Conservation (phyloP, 305 asterid genomes). For the Fraxinus baroniana region DNA sequence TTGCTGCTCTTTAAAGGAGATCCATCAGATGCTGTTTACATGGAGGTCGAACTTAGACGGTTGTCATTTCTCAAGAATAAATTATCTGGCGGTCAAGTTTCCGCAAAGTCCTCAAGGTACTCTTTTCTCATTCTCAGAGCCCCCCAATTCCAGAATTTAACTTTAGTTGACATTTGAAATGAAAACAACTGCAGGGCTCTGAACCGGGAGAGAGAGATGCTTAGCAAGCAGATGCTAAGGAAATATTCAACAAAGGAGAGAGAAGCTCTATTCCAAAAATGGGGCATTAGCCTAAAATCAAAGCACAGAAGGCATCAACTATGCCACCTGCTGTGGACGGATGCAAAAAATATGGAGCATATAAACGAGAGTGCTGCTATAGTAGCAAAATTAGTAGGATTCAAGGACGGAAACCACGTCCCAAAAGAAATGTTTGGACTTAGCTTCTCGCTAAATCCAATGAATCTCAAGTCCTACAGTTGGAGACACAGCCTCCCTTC, state of each 20-base stretch:
- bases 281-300: constrained; percentile 71
- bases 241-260: constrained; percentile 63
- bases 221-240: constrained; percentile 62
- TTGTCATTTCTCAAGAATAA: constrained; percentile 63
- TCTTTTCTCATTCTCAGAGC: background rate
- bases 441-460: constrained; percentile 54
- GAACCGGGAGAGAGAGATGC: constrained; percentile 66
- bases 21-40: constrained; percentile 78
- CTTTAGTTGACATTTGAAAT: background rate
- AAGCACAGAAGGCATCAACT: constrained; percentile 76
- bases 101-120: constrained; percentile 53
- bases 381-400: constrained; percentile 71
- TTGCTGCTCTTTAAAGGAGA: constrained; percentile 83
- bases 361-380: constrained; percentile 67
- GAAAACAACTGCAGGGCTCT: constrained; percentile 31
- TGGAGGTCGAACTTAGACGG: constrained; percentile 92
- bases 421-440: constrained; percentile 84
- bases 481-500: constrained; percentile 59
- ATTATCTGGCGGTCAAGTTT: constrained; percentile 31
- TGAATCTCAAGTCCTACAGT: constrained; percentile 47
- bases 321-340: constrained; percentile 59
- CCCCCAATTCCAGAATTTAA: background rate
- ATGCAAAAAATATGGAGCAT: constrained; percentile 58
- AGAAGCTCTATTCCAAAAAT: constrained; percentile 52
- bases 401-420: constrained; percentile 50